Conservation (phyloP, 495 filamentous ascomycete species). For the Venustampulla echinocandica region DNA sequence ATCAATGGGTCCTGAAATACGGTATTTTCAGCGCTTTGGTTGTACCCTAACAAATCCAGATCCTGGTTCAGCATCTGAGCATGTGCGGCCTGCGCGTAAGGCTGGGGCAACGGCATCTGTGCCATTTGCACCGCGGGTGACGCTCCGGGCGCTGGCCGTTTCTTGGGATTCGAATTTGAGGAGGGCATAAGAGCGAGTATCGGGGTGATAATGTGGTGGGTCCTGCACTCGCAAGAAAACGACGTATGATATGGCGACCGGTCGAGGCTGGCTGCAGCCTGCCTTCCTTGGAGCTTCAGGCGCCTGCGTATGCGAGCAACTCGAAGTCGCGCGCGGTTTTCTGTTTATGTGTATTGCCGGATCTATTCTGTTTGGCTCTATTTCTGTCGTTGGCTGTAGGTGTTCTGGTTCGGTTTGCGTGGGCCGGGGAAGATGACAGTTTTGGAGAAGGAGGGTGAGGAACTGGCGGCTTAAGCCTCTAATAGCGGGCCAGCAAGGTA, state of each 20-base stretch:
- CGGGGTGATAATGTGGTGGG: constrained; percentile 5
- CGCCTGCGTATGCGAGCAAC: neutral
- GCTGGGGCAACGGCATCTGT: constrained; percentile 14
- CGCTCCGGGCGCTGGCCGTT: constrained; percentile 66
- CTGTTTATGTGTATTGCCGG: constrained; percentile 2
- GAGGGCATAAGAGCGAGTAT: constrained; percentile 24
- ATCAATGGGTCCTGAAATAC: constrained; percentile 24
- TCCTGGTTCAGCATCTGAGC: constrained; percentile 44
- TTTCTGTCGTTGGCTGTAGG: too few species aligned
- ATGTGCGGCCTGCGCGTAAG: constrained; percentile 29
- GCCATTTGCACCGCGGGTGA: constrained; percentile 32
- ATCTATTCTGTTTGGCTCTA: too few species aligned
- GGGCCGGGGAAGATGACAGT: constrained; percentile 8
- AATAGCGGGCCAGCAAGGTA: neutral
- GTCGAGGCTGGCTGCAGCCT: constrained; percentile 24
- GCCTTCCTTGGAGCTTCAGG: constrained; percentile 19
- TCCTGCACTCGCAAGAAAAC: neutral
- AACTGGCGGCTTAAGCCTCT: constrained; percentile 10
- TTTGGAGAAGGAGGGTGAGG: neutral
- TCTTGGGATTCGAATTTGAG: constrained; percentile 51
- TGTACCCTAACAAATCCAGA: constrained; percentile 50
- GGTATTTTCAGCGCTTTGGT: constrained; percentile 32
- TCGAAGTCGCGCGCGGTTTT: neutral
- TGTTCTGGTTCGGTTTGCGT: constrained; percentile 17
- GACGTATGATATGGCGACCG: neutral